Evolutionary conservation across 2,329 filamentous ascomycete genomes (phyloP).

Genomic region (Neofusicoccum sp.): DNA sequence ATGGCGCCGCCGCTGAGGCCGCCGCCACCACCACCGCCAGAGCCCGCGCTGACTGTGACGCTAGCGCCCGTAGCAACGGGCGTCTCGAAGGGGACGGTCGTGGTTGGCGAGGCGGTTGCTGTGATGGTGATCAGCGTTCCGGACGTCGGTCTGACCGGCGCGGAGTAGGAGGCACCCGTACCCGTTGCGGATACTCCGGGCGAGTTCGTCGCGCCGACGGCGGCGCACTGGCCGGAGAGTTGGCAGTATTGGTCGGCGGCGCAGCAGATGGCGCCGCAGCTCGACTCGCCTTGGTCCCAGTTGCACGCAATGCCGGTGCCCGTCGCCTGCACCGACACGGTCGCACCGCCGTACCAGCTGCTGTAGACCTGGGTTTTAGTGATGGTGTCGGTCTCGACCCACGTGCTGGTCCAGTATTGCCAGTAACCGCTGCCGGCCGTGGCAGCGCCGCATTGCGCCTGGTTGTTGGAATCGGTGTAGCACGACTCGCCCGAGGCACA

Average conservation of each 20-base stretch:
- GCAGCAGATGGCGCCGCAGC: conserved; percentile 71
- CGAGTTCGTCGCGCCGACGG: conserved; percentile 53
- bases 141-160: conserved; percentile 50
- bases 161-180: conserved; percentile 42
- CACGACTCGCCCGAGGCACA: conserved; percentile 32
- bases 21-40: conserved; percentile 30
- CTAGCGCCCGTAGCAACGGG: conserved; percentile 55
- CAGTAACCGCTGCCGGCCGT: conserved; percentile 44
- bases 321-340: conserved; percentile 26
- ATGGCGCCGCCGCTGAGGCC: conserved; percentile 69
- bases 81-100: conserved; percentile 50
- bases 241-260: conserved; percentile 67
- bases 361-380: conserved; percentile 57
- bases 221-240: conserved; percentile 54
- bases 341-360: conserved; percentile 32
- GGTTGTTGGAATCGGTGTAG: conserved; percentile 32
- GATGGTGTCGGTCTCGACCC: conserved; percentile 54
- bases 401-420: conserved; percentile 59
- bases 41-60: conserved; percentile 30
- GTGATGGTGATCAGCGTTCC: conserved; percentile 54
- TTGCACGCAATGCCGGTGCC: conserved; percentile 23
- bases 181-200: conserved; percentile 33
- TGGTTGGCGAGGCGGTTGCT: conserved; percentile 45
- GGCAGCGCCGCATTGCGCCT: conserved; percentile 34
- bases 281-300: conserved; percentile 55